Conservation (phyloP, 1,284 basidiomycete genomes). For the Puccinia sorghi region DNA sequence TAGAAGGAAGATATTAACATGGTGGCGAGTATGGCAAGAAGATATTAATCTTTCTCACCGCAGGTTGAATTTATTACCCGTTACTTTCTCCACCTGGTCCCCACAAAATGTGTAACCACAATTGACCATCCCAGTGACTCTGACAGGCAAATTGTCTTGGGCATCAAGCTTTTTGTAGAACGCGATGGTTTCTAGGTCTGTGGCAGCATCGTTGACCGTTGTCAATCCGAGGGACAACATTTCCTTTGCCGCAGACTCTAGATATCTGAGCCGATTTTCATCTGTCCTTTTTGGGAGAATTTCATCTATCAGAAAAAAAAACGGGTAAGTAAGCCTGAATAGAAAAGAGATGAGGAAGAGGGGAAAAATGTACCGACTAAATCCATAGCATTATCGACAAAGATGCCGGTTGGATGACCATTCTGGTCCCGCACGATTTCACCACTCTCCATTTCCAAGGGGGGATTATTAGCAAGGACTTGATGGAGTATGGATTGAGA, state of each 20-base stretch:
- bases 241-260: slow-evolving; percentile 32
- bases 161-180: slow-evolving; percentile 43
- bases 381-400: slow-evolving; percentile 57
- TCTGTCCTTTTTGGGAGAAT: slow-evolving; percentile 34
- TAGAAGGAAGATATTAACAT: background rate
- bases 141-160: slow-evolving; percentile 36
- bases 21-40: background rate
- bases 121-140: slow-evolving; percentile 40
- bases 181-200: slow-evolving; percentile 27
- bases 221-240: slow-evolving; percentile 48
- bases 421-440: slow-evolving; percentile 52
- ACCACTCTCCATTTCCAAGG: slow-evolving; percentile 51
- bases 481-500: slow-evolving; percentile 51
- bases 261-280: slow-evolving; percentile 35
- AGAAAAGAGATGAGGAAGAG: background rate
- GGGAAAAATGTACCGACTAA: slow-evolving; percentile 51
- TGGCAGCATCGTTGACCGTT: slow-evolving; percentile 42
- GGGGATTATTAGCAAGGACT: slow-evolving; percentile 50
- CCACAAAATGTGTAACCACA: slow-evolving; percentile 44
- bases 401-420: slow-evolving; percentile 54
- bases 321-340: background rate
- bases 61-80: slow-evolving; percentile 27
- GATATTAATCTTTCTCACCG: slow-evolving; percentile 22
- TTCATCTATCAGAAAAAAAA: slow-evolving; percentile 32
- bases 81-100: slow-evolving; percentile 23